A percentile compares a stretch with the other conserved stretches of the same genome.
These are phyloP conservation scores for Penicillium sp. DNA, from an alignment of 2,329 filamentous ascomycete species.

Conservation along the genomic window DNA sequence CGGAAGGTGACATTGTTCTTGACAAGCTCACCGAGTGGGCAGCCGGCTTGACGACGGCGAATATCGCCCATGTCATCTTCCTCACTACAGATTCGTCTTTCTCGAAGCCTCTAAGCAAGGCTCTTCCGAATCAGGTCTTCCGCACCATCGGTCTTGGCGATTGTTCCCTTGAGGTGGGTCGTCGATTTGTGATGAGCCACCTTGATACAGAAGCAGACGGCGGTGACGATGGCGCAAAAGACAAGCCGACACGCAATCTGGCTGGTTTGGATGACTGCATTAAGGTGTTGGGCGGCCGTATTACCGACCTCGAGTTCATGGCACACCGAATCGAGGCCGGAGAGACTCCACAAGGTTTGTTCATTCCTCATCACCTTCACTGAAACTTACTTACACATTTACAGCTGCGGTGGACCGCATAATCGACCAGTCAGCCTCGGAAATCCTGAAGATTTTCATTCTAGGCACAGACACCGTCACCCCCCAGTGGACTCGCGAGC, in stretches of 20 bases:
- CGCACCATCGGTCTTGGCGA: conserved; percentile 85
- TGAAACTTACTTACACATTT: conserved; percentile 27
- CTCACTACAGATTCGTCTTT: conserved; percentile 88
- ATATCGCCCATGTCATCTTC: conserved; percentile 93
- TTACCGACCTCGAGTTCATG: conserved; percentile 95
- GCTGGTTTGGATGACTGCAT: conserved; percentile 81
- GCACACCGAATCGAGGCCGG: conserved; percentile 88
- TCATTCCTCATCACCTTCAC: no score
- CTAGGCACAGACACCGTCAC: conserved; percentile 63
- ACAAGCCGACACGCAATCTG: conserved; percentile 59
- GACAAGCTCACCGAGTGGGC: conserved; percentile 90
- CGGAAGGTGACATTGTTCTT: conserved; percentile 69
- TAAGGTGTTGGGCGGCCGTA: conserved; percentile 79
- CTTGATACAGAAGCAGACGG: conserved; percentile 59
- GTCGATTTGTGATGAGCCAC: conserved; percentile 86
- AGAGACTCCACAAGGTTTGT: conserved; percentile 71
- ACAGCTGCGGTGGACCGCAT: conserved; percentile 82
- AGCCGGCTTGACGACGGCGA: conserved; percentile 80
- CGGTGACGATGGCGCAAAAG: conserved; percentile 38
- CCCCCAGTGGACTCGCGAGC: conserved; percentile 77
- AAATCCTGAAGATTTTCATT: conserved; percentile 93
- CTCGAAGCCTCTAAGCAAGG: conserved; percentile 83
- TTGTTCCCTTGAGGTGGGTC: conserved; percentile 82
- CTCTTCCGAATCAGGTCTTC: conserved; percentile 89
- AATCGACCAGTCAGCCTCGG: conserved; percentile 83